These are phyloP conservation scores for Neurospora sp. DNA, from an alignment of 2,329 filamentous ascomycete genomes.

Conservation along the genomic window DNA sequence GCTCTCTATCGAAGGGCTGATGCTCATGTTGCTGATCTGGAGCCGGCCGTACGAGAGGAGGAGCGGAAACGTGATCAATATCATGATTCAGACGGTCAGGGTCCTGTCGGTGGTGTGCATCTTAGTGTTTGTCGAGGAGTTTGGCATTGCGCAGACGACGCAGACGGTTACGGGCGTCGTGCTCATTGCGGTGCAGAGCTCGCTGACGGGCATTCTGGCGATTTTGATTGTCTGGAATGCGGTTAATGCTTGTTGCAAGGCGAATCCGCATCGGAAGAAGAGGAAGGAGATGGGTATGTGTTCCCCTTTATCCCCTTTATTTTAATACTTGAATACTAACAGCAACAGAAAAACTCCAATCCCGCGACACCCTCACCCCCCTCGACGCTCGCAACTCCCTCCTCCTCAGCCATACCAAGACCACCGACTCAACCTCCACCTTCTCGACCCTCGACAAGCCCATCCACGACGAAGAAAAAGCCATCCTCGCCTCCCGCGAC, in stretches of 20 bases:
- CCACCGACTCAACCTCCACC: slow-evolving; percentile 24
- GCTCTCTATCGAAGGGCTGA: slow-evolving; percentile 67
- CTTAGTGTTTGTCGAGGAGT: slow-evolving; percentile 85
- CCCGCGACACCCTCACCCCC: slow-evolving; percentile 74
- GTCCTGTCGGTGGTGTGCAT: slow-evolving; percentile 84
- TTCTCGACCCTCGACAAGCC: slow-evolving; percentile 34
- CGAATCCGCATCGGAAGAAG: slow-evolving; percentile 82
- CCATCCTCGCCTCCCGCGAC: slow-evolving; percentile 12
- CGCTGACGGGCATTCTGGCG: slow-evolving; percentile 70
- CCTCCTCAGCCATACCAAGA: slow-evolving; percentile 50
- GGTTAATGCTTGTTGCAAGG: slow-evolving; percentile 68
- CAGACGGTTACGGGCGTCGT: slow-evolving; percentile 92
- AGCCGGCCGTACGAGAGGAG: slow-evolving; percentile 76
- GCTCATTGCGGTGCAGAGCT: slow-evolving; percentile 82
- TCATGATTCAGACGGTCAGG: slow-evolving; percentile 79
- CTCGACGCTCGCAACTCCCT: slow-evolving; percentile 81
- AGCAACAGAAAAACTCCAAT: slow-evolving; percentile 58
- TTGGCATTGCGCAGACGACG: slow-evolving; percentile 81
- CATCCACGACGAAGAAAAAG: slow-evolving; percentile 18
- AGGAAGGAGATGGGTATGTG: slow-evolving; percentile 80
- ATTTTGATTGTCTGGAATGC: slow-evolving; percentile 86
- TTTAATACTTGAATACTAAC: neutral
- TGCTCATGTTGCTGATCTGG: slow-evolving; percentile 75
- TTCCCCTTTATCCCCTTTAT: neutral
- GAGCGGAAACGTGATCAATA: slow-evolving; percentile 87